Evolutionary conservation across 2,329 filamentous ascomycete species (phyloP).

Genomic region (Fulvia fulva): DNA sequence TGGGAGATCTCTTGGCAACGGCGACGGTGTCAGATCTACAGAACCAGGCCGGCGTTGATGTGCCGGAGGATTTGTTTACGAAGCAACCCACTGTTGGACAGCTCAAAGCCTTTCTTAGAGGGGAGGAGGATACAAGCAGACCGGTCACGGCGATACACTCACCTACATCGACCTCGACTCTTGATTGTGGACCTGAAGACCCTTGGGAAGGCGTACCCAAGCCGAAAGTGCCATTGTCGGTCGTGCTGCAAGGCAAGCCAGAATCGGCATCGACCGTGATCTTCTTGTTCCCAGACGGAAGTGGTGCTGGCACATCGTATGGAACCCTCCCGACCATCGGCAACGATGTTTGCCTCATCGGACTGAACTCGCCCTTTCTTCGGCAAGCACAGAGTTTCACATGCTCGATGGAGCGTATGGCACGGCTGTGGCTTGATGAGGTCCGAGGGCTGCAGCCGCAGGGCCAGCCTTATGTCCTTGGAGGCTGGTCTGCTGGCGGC

Average conservation of each 20-base stretch:
- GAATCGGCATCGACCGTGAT: constrained; percentile 16
- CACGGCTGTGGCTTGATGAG: constrained; percentile 25
- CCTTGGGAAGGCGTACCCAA: constrained; percentile 31
- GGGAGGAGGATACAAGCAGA: background rate
- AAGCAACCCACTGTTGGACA: constrained; percentile 25
- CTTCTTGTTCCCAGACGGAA: constrained; percentile 45
- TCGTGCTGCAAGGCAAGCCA: constrained; percentile 26
- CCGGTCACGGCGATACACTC: background rate
- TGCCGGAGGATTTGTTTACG: constrained; percentile 23
- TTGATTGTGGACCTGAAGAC: constrained; percentile 19
- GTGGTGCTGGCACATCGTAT: constrained; percentile 46
- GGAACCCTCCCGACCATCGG: constrained; percentile 38
- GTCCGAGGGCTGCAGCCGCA: constrained; percentile 44
- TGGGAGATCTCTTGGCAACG: constrained; percentile 26
- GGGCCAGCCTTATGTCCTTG: constrained; percentile 57
- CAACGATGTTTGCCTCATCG: constrained; percentile 48
- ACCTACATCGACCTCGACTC: background rate
- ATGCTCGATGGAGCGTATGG: constrained; percentile 29
- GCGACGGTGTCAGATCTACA: constrained; percentile 29
- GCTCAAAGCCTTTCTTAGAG: constrained; percentile 23
- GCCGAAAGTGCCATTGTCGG: constrained; percentile 29
- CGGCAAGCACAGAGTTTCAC: constrained; percentile 27
- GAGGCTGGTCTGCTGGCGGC: constrained; percentile 74
- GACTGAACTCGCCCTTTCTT: constrained; percentile 31
- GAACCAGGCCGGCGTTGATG: constrained; percentile 20